Conservation (phyloP, 139 green algal genomes). For the Volvox africanus region DNA sequence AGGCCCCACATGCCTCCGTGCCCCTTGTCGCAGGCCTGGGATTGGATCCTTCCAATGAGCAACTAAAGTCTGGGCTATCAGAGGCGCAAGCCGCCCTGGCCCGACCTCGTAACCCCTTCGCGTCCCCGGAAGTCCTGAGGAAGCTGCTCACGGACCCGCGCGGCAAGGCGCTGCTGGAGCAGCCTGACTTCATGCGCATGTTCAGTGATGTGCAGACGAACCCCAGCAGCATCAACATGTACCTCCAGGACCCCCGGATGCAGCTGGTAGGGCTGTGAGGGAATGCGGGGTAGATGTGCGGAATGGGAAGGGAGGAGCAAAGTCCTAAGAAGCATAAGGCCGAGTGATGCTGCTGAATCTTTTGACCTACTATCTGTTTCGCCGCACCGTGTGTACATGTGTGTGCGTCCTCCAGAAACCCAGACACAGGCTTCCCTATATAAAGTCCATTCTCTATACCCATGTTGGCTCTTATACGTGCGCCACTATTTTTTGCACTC, state of each 20-base stretch:
- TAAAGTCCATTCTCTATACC: no score
- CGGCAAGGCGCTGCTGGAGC: slow-evolving; percentile 78
- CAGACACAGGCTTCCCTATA: no score
- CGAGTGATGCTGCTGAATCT: no score
- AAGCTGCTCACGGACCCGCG: slow-evolving; percentile 90
- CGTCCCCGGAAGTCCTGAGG: slow-evolving; percentile 78
- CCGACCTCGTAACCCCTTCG: slow-evolving; percentile 35
- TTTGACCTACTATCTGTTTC: no score
- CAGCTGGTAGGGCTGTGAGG: slow-evolving; percentile 72
- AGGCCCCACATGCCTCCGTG: not conserved
- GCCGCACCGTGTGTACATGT: no score
- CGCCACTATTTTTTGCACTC: no score
- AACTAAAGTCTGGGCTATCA: slow-evolving; percentile 73
- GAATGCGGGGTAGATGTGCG: not conserved
- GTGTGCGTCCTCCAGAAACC: no score
- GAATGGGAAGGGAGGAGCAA: not conserved
- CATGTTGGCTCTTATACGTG: no score
- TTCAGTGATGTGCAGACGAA: slow-evolving; percentile 83
- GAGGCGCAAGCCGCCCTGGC: slow-evolving; percentile 64
- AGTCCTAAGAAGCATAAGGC: not conserved
- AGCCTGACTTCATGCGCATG: slow-evolving; percentile 95
- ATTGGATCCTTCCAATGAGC: slow-evolving; percentile 82
- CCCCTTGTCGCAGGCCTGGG: slow-evolving; percentile 84
- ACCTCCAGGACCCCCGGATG: slow-evolving; percentile 81
- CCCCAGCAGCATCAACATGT: slow-evolving; percentile 75